These are phyloP conservation scores for Beta lomatogona DNA, from an alignment of 179 eudicot genomes.

Conservation along the genomic window DNA sequence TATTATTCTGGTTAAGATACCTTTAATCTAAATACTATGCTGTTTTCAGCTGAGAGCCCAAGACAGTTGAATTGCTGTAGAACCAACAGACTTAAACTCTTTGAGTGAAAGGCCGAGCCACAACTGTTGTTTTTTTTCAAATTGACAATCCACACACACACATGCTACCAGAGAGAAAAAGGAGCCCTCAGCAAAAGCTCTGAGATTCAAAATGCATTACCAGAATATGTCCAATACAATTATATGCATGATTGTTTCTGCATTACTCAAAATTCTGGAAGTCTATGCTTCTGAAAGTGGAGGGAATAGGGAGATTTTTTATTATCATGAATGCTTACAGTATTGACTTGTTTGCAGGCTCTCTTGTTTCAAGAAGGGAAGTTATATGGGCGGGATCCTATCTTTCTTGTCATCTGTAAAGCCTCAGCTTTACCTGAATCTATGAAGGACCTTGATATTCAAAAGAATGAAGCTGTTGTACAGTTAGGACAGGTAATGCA, in stretches of 20 bases:
- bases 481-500: slow-evolving; percentile 82
- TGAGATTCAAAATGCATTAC: not conserved
- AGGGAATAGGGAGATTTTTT: not conserved
- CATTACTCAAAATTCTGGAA: not conserved
- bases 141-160: too few relatives aligned
- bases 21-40: too few relatives aligned
- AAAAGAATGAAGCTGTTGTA: slow-evolving; percentile 64
- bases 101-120: not conserved
- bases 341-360: slow-evolving; percentile 52
- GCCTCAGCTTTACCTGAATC: slow-evolving; percentile 72
- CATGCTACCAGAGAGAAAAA: too few relatives aligned
- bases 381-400: slow-evolving; percentile 83
- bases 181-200: too few relatives aligned
- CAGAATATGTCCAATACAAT: not conserved
- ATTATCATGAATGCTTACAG: slow-evolving; percentile 13
- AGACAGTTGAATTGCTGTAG: not conserved
- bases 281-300: not conserved
- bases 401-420: slow-evolving; percentile 73
- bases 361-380: slow-evolving; percentile 91
- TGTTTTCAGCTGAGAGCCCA: not conserved
- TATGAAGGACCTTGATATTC: slow-evolving; percentile 67
- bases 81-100: not conserved
- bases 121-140: too few relatives aligned
- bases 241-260: not conserved
- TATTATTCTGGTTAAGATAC: too few relatives aligned